Percentiles rank a stretch among this genome's conserved stretches.
Evolutionary conservation across 352 stramenopile species (phyloP).

Genomic region (Halophytophthora polymorphica): DNA sequence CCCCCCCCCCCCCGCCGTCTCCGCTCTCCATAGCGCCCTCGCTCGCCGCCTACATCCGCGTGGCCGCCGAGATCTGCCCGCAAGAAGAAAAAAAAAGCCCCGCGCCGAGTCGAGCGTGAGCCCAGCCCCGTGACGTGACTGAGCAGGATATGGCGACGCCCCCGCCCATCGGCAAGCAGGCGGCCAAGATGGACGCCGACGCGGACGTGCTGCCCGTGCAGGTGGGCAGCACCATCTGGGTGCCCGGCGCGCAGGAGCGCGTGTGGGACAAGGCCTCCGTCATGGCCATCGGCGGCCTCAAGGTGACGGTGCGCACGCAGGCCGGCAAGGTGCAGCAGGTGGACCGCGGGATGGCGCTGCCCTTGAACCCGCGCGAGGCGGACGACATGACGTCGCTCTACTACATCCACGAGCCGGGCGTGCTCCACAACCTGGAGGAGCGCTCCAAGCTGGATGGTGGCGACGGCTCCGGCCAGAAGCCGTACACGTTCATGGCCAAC

Average conservation of each 20-base stretch:
- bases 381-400: constrained; percentile 95
- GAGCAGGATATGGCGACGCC: constrained; percentile 52
- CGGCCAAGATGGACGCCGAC: constrained; percentile 61
- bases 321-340: constrained; percentile 86
- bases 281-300: constrained; percentile 85
- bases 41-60: background rate
- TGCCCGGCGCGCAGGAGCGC: constrained; percentile 53
- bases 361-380: constrained; percentile 77
- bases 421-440: constrained; percentile 94
- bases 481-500: constrained; percentile 94
- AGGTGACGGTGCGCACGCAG: constrained; percentile 81
- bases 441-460: constrained; percentile 85
- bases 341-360: constrained; percentile 66
- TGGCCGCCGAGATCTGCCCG: no score
- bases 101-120: background rate
- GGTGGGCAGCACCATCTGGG: constrained; percentile 69
- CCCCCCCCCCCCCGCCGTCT: background rate
- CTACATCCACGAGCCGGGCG: constrained; percentile 93
- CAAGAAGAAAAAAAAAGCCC: no score
- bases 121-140: background rate
- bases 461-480: constrained; percentile 64
- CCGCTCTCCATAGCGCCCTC: background rate
- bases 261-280: constrained; percentile 80
- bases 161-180: constrained; percentile 63
- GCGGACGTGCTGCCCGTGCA: constrained; percentile 73